These are phyloP conservation scores for Pseudonitzschia multistriata DNA, from an alignment of 108 stramenopile species.

Conservation along the genomic window DNA sequence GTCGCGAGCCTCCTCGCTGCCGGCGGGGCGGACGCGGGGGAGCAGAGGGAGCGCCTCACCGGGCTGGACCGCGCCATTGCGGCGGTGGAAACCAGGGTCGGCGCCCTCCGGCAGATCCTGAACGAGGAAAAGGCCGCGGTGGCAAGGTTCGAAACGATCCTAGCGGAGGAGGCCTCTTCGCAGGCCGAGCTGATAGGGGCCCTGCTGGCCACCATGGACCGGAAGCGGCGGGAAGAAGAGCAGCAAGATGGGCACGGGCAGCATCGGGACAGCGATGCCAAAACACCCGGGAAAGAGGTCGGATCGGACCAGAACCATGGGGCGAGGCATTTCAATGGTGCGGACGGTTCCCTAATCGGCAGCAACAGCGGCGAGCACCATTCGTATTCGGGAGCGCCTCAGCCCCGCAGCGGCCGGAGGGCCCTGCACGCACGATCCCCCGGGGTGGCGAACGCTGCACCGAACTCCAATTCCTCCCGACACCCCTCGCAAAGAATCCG, in stretches of 20 bases:
- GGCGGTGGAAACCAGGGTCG: constrained; percentile 33
- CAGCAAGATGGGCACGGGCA: not conserved
- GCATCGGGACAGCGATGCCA: not conserved
- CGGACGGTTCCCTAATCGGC: no score
- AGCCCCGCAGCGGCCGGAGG: no score
- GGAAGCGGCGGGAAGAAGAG: constrained; percentile 6
- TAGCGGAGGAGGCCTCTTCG: constrained; percentile 26
- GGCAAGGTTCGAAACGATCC: constrained; percentile 35
- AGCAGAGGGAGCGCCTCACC: not conserved
- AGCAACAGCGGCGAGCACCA: no score
- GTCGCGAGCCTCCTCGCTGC: constrained; percentile 1
- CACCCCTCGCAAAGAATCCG: no score
- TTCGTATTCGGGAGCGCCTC: no score
- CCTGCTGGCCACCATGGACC: constrained; percentile 16
- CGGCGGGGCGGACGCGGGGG: not conserved
- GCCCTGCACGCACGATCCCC: no score
- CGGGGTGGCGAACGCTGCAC: no score
- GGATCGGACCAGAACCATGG: no score
- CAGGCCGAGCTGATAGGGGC: constrained; percentile 22
- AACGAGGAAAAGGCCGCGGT: constrained; percentile 31
- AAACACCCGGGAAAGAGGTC: no score
- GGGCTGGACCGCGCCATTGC: constrained; percentile 22
- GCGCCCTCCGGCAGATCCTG: constrained; percentile 27
- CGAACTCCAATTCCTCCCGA: no score
- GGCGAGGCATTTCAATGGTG: no score